Evolutionary conservation across 257 asterid genomes (phyloP), one percentile per base, ranked within the genome.

Genomic region (Lycium ferocissimum): DNA sequence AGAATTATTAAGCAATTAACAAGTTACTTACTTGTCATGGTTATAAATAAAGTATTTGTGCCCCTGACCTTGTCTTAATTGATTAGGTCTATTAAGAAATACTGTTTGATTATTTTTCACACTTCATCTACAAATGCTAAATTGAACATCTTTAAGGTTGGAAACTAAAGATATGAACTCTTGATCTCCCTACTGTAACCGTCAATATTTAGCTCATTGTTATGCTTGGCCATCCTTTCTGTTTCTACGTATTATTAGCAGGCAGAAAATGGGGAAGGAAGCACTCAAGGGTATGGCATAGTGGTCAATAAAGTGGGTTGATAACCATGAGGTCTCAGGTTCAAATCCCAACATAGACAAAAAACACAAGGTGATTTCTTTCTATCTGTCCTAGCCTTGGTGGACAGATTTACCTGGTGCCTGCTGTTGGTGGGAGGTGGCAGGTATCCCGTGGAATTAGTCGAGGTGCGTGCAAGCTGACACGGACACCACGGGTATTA

Each of bases 21-120:
- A 26, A n/a, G 63, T 51, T 53, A 76, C 82, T 51, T 53, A 76
- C 82, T 76, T 51, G 47, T 51, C 82, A 76, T 26, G 63, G 20
- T 13, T 43, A 35, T 43, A 9, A 72, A 72, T 70, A 9, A 51
- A 7, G 63, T 76, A 51, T 53, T 76, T 22, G 63, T 76, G 26
- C n/a, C 47, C 63, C 13, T 51, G 63, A 51, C 22, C 5, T 76
- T 45, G 37, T 72, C 57, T 43, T 51, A 51, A 51, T 51, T 76
- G 82, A 76, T 26, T 76, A 22, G 43, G 12, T 47, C 61, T 20
- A 20, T 73, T 73, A 45, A 12, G 20, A 10, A 73, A 47, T 47
- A 22, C 58, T 10, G 38, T 72, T 43, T 72, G 14, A 45, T 72
- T 72, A 43, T 73, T 47, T 38, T 43, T 43, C 26, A 71, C 80